Conservation (phyloP, 768 basidiomycete species). For the Boletellus sp. region DNA sequence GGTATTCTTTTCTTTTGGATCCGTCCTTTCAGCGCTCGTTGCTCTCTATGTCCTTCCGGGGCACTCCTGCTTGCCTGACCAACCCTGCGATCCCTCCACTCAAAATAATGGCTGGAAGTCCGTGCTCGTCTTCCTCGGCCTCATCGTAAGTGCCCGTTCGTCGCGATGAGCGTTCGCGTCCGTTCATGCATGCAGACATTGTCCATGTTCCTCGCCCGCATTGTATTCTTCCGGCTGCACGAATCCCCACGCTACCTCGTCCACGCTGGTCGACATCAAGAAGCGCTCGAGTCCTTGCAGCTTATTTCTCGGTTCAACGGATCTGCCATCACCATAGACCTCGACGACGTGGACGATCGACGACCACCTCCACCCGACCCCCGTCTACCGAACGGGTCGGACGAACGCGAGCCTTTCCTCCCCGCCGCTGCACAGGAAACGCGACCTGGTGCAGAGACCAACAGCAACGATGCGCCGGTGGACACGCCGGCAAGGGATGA, state of each 20-base stretch:
- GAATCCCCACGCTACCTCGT: slow-evolving; percentile 95
- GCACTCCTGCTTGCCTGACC: slow-evolving; percentile 55
- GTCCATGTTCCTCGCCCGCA: slow-evolving; percentile 81
- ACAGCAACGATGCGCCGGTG: neutral
- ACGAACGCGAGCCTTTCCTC: slow-evolving; percentile 31
- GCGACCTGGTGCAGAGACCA: slow-evolving; percentile 13
- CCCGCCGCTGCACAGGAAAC: slow-evolving; percentile 13
- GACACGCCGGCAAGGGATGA: slow-evolving; percentile 18
- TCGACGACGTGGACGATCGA: slow-evolving; percentile 65
- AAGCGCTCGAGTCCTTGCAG: slow-evolving; percentile 79
- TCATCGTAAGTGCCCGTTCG: slow-evolving; percentile 63
- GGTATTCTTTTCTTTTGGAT: slow-evolving; percentile 93
- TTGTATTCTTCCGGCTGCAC: slow-evolving; percentile 86
- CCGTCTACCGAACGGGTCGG: slow-evolving; percentile 15
- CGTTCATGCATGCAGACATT: slow-evolving; percentile 57
- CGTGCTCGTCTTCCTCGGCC: slow-evolving; percentile 70
- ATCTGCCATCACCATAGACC: slow-evolving; percentile 57
- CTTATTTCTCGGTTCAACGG: slow-evolving; percentile 88
- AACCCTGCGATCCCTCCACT: slow-evolving; percentile 57
- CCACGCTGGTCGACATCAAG: slow-evolving; percentile 77
- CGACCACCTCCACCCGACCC: slow-evolving; percentile 25
- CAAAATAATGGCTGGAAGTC: slow-evolving; percentile 90
- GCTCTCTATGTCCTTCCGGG: slow-evolving; percentile 77
- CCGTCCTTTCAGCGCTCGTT: slow-evolving; percentile 79
- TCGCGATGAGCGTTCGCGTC: neutral